Base-by-base conservation (phyloP, 129 eudicot species). In the Mikania micrantha region DNA sequence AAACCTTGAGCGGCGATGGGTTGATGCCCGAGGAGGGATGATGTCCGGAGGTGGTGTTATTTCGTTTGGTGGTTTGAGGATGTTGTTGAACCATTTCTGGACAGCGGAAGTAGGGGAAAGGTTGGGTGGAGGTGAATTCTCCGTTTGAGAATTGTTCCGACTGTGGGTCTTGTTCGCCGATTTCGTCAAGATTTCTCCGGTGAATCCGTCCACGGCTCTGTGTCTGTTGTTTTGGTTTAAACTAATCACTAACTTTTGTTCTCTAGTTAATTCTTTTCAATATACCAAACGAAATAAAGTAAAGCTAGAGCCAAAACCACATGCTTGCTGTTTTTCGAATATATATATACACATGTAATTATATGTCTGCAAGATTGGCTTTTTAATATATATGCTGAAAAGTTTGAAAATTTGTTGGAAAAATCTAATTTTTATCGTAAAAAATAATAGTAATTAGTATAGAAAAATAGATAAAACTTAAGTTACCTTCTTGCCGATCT, bases 401-500 rank as follows among this genome's bases (percentile, higher is more conserved):
- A n/a, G n/a, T n/a, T n/a, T n/a, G n/a, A n/a, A n/a, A n/a, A n/a
- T n/a, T n/a, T n/a, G n/a, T n/a, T n/a, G n/a, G n/a, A n/a, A n/a
- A n/a, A n/a, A n/a, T n/a, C n/a, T n/a, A n/a, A n/a, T n/a, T 49
- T 49, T 49, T 49, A 21, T 11, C 24, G 11, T 11, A 0, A 28
- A 9, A 2, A 54, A 13, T 24, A 6, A 27, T 53, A 53, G 1
- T 53, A 24, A 24, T 22, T 11, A 3, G 10, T 25, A 54, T 5
- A 13, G n/a, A 15, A 13, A 22, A 28, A 12, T 25, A 13, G 1
- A 32, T n/a, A 42, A 31, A 59, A 44, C n/a, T n/a, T n/a, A n/a
- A n/a, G n/a, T 15, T 31, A 89, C 96, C 96, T 85, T 83, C 93
- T 72, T 16, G 96, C 96, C 20, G 96, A 85, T 50, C 96, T 81